Conservation (phyloP, 257 asterid species). For the Nicotiana knightiana region DNA sequence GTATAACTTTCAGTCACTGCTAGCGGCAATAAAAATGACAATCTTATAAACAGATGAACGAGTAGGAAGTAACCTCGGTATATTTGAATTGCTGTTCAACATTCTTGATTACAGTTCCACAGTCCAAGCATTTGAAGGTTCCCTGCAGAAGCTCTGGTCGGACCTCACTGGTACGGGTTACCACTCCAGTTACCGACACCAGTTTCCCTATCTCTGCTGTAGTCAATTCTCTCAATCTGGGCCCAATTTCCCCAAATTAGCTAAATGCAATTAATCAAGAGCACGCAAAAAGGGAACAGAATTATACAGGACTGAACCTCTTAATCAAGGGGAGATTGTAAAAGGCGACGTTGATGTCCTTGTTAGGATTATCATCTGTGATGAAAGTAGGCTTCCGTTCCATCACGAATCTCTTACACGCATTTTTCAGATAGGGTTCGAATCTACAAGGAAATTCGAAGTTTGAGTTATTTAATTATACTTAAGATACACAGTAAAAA, state of each 20-base stretch:
- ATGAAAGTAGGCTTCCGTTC: constrained; percentile 70
- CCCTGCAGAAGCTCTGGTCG: constrained; percentile 93
- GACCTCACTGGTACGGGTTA: constrained; percentile 94
- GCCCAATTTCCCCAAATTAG: not conserved
- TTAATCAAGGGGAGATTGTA: constrained; percentile 76
- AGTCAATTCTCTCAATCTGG: constrained; percentile 71
- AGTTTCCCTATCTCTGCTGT: constrained; percentile 85
- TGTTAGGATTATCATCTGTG: constrained; percentile 72
- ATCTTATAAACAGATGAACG: too few relatives aligned
- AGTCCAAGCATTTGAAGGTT: constrained; percentile 88
- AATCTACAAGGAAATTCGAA: constrained; percentile 21
- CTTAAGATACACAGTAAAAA: not conserved
- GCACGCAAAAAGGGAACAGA: not conserved
- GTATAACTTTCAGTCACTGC: too few relatives aligned
- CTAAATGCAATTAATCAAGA: not conserved
- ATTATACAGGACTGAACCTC: constrained; percentile 22
- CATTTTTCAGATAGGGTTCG: constrained; percentile 72
- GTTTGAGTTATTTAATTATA: not conserved
- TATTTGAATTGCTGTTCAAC: constrained; percentile 95
- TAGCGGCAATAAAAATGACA: too few relatives aligned
- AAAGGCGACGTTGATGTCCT: constrained; percentile 85
- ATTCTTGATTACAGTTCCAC: constrained; percentile 61
- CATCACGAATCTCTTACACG: constrained; percentile 83
- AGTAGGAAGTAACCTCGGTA: constrained; percentile 55
- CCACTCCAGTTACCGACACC: constrained; percentile 91